Conservation (phyloP, 1,284 basidiomycete genomes). For the Pseudozyma sp. region DNA sequence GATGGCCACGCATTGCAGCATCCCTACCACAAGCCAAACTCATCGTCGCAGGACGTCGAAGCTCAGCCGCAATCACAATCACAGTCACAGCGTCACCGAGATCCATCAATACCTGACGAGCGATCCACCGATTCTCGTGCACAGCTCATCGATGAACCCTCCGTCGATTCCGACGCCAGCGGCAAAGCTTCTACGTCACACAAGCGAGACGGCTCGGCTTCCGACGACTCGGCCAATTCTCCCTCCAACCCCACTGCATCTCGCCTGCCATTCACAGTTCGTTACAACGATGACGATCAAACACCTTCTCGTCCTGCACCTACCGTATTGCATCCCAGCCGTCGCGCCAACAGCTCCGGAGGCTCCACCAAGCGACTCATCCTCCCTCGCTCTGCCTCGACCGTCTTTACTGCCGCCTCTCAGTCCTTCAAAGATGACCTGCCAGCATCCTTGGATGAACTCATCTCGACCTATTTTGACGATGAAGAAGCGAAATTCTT, state of each 20-base stretch:
- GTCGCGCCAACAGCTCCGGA: conserved; percentile 15
- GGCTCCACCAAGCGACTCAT: conserved; percentile 19
- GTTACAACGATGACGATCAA: conserved; percentile 9
- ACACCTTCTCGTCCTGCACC: conserved; percentile 3
- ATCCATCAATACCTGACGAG: too few species aligned
- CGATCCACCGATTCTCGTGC: too few species aligned
- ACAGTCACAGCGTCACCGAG: background rate
- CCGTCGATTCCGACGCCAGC: background rate
- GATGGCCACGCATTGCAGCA: background rate
- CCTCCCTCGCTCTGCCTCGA: conserved; percentile 10
- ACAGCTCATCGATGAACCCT: background rate
- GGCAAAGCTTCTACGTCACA: background rate
- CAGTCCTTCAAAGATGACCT: conserved; percentile 25
- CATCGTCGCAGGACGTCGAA: conserved; percentile 16
- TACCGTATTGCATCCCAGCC: background rate
- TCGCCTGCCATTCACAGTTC: background rate
- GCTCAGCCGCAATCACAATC: conserved; percentile 3
- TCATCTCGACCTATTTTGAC: conserved; percentile 72
- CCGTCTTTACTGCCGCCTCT: conserved; percentile 12
- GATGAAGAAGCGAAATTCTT: conserved; percentile 80
- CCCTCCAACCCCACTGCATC: background rate
- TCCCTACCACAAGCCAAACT: background rate
- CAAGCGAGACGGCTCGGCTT: background rate
- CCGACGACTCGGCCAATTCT: background rate
- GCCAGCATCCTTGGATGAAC: conserved; percentile 30